A percentile compares a stretch with the other conserved stretches of the same genome.
Evolutionary conservation across 2,329 filamentous ascomycete genomes (phyloP).

Genomic region (Dactylellina drechsleri): DNA sequence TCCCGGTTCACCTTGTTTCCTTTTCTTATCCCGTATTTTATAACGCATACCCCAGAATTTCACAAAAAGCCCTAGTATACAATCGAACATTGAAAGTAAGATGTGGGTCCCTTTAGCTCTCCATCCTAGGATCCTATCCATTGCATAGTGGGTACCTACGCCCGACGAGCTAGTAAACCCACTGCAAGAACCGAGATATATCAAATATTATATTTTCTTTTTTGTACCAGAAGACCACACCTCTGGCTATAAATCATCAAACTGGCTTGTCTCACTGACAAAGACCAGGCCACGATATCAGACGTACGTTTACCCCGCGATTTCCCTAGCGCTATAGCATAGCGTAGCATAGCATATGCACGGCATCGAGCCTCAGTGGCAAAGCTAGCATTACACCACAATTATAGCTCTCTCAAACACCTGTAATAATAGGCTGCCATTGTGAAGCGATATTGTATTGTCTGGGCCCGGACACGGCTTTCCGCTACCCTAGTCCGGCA

Average conservation of each 20-base stretch:
- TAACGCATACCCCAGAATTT: slow-evolving; percentile 10
- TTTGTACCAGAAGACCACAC: too few relatives aligned
- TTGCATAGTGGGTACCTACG: too few relatives aligned
- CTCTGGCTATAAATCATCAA: not conserved
- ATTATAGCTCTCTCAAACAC: slow-evolving; percentile 7
- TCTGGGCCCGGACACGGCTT: not conserved
- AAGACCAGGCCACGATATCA: not conserved
- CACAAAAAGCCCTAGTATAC: not conserved
- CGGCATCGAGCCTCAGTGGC: slow-evolving; percentile 1
- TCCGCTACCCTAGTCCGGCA: not conserved
- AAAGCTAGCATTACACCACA: not conserved
- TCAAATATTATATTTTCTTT: too few relatives aligned
- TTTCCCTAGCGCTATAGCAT: not conserved
- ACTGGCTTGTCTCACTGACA: slow-evolving; percentile 6
- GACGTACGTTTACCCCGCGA: slow-evolving; percentile 2
- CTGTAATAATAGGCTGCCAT: slow-evolving; percentile 19
- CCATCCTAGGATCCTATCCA: slow-evolving; percentile 18
- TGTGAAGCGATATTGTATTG: not conserved
- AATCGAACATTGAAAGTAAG: not conserved
- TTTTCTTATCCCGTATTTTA: slow-evolving; percentile 6
- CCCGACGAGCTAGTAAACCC: too few relatives aligned
- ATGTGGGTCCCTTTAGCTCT: slow-evolving; percentile 4
- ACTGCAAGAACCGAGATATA: too few relatives aligned
- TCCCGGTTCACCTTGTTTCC: not conserved
- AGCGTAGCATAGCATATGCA: not conserved